Base-by-base conservation (phyloP, 2,329 filamentous ascomycete species). In the Aureobasidium sp. region DNA sequence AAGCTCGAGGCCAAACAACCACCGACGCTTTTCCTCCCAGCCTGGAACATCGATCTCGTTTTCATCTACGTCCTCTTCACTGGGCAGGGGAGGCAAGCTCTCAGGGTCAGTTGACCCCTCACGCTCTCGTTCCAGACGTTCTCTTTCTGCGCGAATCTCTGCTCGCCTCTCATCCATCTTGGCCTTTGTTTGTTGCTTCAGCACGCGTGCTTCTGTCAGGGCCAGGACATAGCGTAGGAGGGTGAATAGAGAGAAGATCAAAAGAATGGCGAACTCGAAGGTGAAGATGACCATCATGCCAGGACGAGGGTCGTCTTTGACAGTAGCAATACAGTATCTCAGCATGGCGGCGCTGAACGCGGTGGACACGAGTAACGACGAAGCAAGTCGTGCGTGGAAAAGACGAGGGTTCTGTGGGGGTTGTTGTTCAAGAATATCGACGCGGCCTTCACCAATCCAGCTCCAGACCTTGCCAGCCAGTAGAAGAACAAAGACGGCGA, bases 261-360 rank as follows among this genome's bases (percentile, higher is more conserved):
- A 82, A 64, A 97, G 78, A 47, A 99, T 87, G 41, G 93, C 92
- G 71, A 97, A 97, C 74, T 99, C 94, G 69, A 99, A 99, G 6
- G 95, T 86, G 71, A 99, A 99, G 92, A 99, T 97, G 66, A 99
- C 92, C 92, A 97, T 99, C 89, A 99, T 97, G 63, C 95, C 94
- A 0, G 93, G 92, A n/a, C 89, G 83, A 2, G 93, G 90, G 72
- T 95, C 87, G 63, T 89, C 86, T 55, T 97, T 86, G 36, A 97
- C 92, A 0, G 88, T 90, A 32, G 86, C 84, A 65, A 96, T 81
- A 63, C 89, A 87, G 73, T 96, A 97, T 53, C 82, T 82, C 66
- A 97, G 85, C 76, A 99, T 86, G 72, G 83, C 87, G 27, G 86
- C 73, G 71, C 96, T 89, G 76, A 96, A 97, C 17, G 85, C 68